Base-by-base conservation (phyloP, 768 basidiomycete genomes). In the Clathrus columnatus region DNA sequence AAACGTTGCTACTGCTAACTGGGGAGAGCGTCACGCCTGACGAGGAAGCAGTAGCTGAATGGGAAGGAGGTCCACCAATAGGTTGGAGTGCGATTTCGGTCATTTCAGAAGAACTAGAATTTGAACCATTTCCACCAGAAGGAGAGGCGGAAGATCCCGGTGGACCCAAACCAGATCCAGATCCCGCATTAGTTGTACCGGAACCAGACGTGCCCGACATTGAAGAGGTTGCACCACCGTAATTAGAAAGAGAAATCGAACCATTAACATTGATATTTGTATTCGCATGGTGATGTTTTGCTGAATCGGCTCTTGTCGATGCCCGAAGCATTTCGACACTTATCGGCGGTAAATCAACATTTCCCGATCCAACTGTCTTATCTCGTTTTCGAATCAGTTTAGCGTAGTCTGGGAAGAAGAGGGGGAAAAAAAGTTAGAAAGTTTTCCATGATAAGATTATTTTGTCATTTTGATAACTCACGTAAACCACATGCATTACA, bases 401-500 rank as follows among this genome's bases (percentile, higher is more conserved):
- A 8, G 87, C 87, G 61, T 90, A 90, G 69, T 90, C 87, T 90
- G 28, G 24, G 49, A 26, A 30, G 21, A 23, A 23, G 27, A 4
- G 20, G 20, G 46, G 16, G 16, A 47, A 26, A 26, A 47, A 17
- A 18, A 36, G 36, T 4, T 24, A 20, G 45, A 54, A 46, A 21
- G 52, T 23, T 14, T 21, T 24, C 43, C 17, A 23, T 46, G 28
- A 28, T 11, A 46, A 23, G 52, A 48, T n/a, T 50, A 27, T 56
- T 29, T 49, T 52, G 59, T 54, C 16, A 24, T 50, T 48, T 17
- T 51, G 59, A 29, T 28, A 11, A 82, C 85, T 66, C 67, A 91
- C 88, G 88, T 61, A 91, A 70, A 28, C 88, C 88, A 69, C 88
- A 91, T 43, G 88, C 88, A 66, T 90, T 91, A 65, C 88, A 91